Evolutionary conservation across 345 rosid species (phyloP).

Genomic region (Pistacia vera): DNA sequence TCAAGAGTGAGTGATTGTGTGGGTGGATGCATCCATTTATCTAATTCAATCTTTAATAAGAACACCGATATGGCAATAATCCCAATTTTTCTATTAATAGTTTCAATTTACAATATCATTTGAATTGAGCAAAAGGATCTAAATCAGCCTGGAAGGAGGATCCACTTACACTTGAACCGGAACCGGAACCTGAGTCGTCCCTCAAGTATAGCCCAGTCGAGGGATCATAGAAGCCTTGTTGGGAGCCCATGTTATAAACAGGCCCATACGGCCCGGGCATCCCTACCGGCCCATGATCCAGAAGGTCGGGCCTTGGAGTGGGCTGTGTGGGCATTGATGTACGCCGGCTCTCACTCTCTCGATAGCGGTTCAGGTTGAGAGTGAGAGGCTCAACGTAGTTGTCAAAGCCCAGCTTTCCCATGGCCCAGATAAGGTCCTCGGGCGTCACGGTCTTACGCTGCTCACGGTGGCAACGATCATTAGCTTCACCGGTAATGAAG

Average conservation of each 20-base stretch:
- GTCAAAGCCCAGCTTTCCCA: constrained; percentile 69
- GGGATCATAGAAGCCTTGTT: constrained; percentile 16
- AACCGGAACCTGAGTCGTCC: neutral
- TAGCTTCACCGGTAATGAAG: constrained; percentile 75
- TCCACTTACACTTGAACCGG: neutral
- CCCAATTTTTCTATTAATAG: too few relatives aligned
- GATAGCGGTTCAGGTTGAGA: constrained; percentile 42
- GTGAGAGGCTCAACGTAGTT: constrained; percentile 52
- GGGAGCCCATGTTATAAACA: constrained; percentile 8
- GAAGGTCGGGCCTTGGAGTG: constrained; percentile 5
- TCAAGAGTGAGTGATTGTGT: too few relatives aligned
- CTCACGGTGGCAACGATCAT: constrained; percentile 70
- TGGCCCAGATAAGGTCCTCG: constrained; percentile 69
- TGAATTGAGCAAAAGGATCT: constrained; percentile 26
- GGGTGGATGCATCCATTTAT: too few relatives aligned
- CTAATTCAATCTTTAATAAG: too few relatives aligned
- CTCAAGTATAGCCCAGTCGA: constrained; percentile 2
- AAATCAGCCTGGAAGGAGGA: constrained; percentile 12
- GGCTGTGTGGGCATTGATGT: constrained; percentile 19
- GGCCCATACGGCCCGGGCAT: constrained; percentile 18
- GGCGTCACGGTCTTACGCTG: constrained; percentile 73
- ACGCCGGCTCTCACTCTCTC: constrained; percentile 47
- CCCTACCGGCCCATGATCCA: constrained; percentile 8
- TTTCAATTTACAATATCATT: constrained; percentile 4
- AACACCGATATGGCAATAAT: too few relatives aligned